Base-by-base conservation (phyloP, 306 rosid species). In the Cicer yamashitae region DNA sequence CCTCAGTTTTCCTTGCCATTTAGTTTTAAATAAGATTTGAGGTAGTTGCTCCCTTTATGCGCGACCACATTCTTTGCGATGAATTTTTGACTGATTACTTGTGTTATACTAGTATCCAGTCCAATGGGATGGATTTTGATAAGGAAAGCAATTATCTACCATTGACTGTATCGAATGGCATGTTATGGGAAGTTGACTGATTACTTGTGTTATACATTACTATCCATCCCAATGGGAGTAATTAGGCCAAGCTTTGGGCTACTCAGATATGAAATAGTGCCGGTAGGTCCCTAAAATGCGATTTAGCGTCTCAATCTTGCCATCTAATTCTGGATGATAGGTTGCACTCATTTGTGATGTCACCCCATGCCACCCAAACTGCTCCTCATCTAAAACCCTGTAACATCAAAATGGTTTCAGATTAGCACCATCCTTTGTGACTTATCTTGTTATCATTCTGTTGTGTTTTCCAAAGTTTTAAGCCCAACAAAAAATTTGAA, bases 251-350 rank as follows among this genome's bases (percentile, higher is more conserved):
- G 14, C 39, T 22, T 8, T 57, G 64, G 40, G 68, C 68, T 62
- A 39, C 68, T 1, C 10, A 3, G 47, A 39, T 38, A 4, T 62
- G 47, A 39, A 7, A 7, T 14, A 62, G 22, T 4, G 67, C 45
- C 17, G 7, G 10, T 61, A 25, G 67, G 67, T n/a, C 48, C 39
- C 25, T 1, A 38, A 62, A n/a, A 62, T 39, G 68, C 0, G 11
- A 62, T 10, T 58, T 58, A 62, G 69, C 48, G 3, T 34, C 68
- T 62, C 68, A n/a, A 30, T 63, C 45, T 7, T 1, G 68, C 25
- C 68, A 38, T 63, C 30, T n/a, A 40, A 39, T 63, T 62, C 22
- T 14, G 8, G 25, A 8, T 63, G 25, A 39, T 62, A 37, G 46
- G 25, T 5, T 3, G 22, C 8, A 12, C 30, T 39, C 48, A 63